phyloP scores from a whole-genome alignment of 2,329 filamentous ascomycete species.

The Tricladium varicosporioides region DNA sequence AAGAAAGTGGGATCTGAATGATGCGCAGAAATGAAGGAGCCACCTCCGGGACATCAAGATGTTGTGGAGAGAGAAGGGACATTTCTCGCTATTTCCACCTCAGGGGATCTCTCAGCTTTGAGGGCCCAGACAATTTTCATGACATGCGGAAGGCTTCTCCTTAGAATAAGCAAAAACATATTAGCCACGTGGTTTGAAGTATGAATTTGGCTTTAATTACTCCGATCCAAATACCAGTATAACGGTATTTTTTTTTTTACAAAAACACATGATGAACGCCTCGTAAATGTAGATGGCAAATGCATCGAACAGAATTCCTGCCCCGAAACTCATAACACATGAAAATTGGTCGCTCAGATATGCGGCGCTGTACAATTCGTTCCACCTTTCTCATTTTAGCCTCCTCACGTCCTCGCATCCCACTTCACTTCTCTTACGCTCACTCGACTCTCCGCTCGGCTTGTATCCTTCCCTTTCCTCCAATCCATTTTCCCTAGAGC shows the following conservation, averaged over 20 bases:
- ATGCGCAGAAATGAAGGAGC: no score
- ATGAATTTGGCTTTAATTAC: not conserved
- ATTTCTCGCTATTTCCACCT: no score
- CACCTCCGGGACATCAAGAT: no score
- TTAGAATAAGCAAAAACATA: not conserved
- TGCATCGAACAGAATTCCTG: not conserved
- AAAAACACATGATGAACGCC: slow-evolving; percentile 5
- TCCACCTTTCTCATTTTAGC: slow-evolving; percentile 1
- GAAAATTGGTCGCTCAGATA: not conserved
- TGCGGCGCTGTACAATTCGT: not conserved
- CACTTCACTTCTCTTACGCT: slow-evolving; percentile 25
- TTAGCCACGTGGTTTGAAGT: not conserved
- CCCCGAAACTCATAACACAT: slow-evolving; percentile 7
- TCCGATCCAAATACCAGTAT: not conserved
- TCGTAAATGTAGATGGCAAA: not conserved
- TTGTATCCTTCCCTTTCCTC: slow-evolving; percentile 19
- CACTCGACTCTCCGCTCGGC: slow-evolving; percentile 16
- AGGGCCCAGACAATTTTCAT: no score
- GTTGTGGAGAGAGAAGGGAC: no score
- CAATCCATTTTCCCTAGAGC: slow-evolving; percentile 28
- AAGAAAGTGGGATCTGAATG: no score
- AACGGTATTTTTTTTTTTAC: not conserved
- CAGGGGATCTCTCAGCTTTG: no score
- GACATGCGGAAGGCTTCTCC: no score
- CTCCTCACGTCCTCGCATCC: slow-evolving; percentile 11